A percentile compares a stretch with the other conserved stretches of the same genome.
phyloP scores from a whole-genome alignment of 495 filamentous ascomycete genomes.

The Thermochaetoides thermophila region DNA sequence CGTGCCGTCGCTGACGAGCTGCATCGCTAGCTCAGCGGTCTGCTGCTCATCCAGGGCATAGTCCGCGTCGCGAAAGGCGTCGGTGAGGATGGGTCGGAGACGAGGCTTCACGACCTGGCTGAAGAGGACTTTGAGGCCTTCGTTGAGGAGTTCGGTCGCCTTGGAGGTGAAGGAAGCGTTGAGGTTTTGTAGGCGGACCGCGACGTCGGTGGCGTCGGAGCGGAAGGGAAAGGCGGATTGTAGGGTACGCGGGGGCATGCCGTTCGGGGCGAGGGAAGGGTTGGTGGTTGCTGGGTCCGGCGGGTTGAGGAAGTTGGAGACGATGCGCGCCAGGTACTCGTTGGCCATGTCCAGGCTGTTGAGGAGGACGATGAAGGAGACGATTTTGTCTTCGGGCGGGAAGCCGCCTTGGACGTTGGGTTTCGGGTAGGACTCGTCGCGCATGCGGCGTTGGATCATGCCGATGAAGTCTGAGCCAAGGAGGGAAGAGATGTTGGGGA shows the following conservation, averaged over 20 bases:
- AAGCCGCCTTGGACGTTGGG: conserved; percentile 55
- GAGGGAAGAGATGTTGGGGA: conserved; percentile 71
- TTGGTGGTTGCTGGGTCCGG: conserved; percentile 7
- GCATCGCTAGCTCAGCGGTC: conserved; percentile 29
- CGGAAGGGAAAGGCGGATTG: conserved; percentile 61
- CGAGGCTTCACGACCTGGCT: conserved; percentile 77
- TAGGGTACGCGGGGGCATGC: conserved; percentile 25
- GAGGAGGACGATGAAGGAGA: conserved; percentile 79
- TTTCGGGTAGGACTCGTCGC: conserved; percentile 81
- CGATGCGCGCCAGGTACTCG: conserved; percentile 80
- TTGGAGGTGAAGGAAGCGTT: conserved; percentile 59
- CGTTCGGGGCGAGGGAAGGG: conserved; percentile 5
- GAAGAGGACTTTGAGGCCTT: conserved; percentile 72
- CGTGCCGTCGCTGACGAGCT: conserved; percentile 11
- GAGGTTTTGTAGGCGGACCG: conserved; percentile 50
- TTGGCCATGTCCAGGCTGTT: conserved; percentile 87
- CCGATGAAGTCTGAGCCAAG: conserved; percentile 86
- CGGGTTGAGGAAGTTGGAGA: conserved; percentile 46
- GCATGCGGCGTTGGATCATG: conserved; percentile 96
- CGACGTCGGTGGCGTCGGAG: conserved; percentile 53
- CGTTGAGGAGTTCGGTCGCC: conserved; percentile 61
- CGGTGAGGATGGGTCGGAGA: conserved; percentile 68
- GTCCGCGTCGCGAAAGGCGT: conserved; percentile 84
- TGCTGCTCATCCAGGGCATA: conserved; percentile 47
- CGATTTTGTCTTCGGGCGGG: conserved; percentile 69